Conservation (phyloP, 495 filamentous ascomycete species). For the Cryomyces minteri region DNA sequence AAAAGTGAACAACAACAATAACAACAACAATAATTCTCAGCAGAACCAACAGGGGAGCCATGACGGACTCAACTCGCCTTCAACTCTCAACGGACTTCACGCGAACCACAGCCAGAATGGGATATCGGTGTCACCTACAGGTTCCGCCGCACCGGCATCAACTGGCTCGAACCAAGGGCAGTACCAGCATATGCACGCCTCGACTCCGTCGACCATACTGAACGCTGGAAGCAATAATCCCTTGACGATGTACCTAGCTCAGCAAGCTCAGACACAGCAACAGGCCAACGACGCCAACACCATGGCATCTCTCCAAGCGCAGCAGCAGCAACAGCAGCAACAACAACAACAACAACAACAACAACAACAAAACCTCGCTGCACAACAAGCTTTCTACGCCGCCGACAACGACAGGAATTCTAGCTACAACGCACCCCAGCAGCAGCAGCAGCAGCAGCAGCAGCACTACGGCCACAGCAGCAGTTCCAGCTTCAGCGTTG, state of each 20-base stretch:
- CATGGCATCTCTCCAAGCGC: conserved; percentile 5
- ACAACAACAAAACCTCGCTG: conserved; percentile 39
- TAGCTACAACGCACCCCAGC: conserved; percentile 2
- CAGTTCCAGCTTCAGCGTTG: conserved; percentile 37
- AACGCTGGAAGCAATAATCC: conserved; percentile 73
- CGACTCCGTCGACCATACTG: conserved; percentile 50
- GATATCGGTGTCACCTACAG: conserved; percentile 52
- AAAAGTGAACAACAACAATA: conserved; percentile 39
- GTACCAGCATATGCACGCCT: conserved; percentile 30
- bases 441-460: conserved; percentile 9
- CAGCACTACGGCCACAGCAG: conserved; percentile 28
- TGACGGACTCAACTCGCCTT: conserved; percentile 34
- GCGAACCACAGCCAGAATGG: conserved; percentile 36
- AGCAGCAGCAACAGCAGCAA: conserved; percentile 23
- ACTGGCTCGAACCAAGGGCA: conserved; percentile 25
- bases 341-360: too few species aligned
- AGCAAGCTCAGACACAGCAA: conserved; percentile 28
- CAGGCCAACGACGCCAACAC: conserved; percentile 19
- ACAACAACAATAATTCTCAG: conserved; percentile 29
- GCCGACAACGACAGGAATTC: conserved; percentile 37
- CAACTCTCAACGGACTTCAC: conserved; percentile 34
- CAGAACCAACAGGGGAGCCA: conserved; percentile 23
- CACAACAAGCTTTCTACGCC: conserved; percentile 42
- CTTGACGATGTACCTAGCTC: conserved; percentile 66
- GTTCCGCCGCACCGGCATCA: conserved; percentile 35